Evolutionary conservation across 352 stramenopile species (phyloP).

Genomic region (Phytophthora brassicae): DNA sequence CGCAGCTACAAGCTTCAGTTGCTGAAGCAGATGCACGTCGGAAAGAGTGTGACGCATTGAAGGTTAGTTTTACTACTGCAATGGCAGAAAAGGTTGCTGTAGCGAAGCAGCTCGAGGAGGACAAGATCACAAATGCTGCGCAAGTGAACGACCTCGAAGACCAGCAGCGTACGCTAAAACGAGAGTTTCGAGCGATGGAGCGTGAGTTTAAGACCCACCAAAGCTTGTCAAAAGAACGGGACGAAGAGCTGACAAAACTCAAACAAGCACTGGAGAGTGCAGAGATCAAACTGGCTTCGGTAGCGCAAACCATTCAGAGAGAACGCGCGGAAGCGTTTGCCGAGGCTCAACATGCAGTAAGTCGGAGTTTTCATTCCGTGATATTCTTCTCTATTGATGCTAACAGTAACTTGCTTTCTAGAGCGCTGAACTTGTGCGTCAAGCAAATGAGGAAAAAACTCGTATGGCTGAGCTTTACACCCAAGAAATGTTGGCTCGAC

Average conservation of each 20-base stretch:
- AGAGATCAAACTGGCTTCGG: conserved; percentile 37
- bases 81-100: conserved; percentile 23
- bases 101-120: conserved; percentile 31
- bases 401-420: no score
- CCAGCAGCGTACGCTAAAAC: conserved; percentile 49
- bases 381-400: no score
- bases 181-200: conserved; percentile 59
- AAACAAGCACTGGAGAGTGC: conserved; percentile 37
- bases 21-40: conserved; percentile 15
- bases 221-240: conserved; percentile 48
- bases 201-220: conserved; percentile 62
- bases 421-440: conserved; percentile 49
- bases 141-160: conserved; percentile 57
- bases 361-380: conserved; percentile 4
- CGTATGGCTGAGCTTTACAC: conserved; percentile 63
- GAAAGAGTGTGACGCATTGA: conserved; percentile 22
- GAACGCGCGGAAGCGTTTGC: conserved; percentile 38
- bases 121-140: conserved; percentile 24
- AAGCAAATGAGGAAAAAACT: conserved; percentile 60
- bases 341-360: conserved; percentile 58
- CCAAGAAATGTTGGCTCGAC: conserved; percentile 68
- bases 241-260: conserved; percentile 42
- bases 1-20: conserved; percentile 15
- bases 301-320: conserved; percentile 39
- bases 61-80: conserved; percentile 15